phyloP scores from a whole-genome alignment of 2,329 filamentous ascomycete species.

The Sporothrix mexicana region DNA sequence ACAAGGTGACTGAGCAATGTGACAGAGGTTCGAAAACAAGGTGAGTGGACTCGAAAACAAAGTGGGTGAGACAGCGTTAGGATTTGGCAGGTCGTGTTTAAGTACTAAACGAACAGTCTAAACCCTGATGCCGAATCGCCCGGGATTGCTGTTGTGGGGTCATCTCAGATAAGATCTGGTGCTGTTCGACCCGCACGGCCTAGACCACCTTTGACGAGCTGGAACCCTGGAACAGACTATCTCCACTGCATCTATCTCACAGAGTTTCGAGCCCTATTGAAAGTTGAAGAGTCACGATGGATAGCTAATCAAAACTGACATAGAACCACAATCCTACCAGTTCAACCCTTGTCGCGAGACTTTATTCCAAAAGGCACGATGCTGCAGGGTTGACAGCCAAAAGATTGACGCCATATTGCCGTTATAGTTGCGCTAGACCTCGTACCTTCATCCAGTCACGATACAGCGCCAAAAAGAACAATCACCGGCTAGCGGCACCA shows the following conservation, averaged over 20 bases:
- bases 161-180: not conserved
- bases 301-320: not conserved
- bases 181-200: not conserved
- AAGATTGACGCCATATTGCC: not conserved
- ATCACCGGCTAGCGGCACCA: not conserved
- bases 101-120: too few species aligned
- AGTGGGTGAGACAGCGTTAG: too few species aligned
- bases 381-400: not conserved
- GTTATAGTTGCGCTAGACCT: not conserved
- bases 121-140: too few species aligned
- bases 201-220: conserved; percentile 21
- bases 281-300: not conserved
- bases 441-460: not conserved
- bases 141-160: too few species aligned
- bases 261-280: too few species aligned
- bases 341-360: not conserved
- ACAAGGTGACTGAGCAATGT: too few species aligned
- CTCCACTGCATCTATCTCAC: not conserved
- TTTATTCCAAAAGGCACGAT: not conserved
- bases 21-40: too few species aligned
- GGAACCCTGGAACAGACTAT: conserved; percentile 19
- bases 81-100: too few species aligned
- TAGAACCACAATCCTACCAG: not conserved
- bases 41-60: too few species aligned
- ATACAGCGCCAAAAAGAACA: not conserved